Percentiles rank a stretch among this genome's conserved stretches.
These are phyloP conservation scores for Epichloe sibirici DNA, from an alignment of 2,329 filamentous ascomycete species.

Conservation along the genomic window DNA sequence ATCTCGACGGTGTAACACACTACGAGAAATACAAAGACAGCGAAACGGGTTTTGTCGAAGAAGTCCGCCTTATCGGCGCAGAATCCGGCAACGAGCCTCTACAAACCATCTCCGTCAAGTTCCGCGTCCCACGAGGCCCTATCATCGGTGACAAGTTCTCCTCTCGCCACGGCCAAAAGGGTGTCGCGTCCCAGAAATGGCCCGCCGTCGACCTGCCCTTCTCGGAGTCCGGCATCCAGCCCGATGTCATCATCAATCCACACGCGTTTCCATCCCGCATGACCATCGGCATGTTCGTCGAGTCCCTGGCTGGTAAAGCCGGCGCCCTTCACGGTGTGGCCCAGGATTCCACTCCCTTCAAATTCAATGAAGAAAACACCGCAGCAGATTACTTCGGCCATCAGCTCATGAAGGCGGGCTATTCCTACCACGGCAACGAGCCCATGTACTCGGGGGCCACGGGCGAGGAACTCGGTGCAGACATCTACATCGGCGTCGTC, in stretches of 20 bases:
- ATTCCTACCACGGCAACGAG: conserved; percentile 97
- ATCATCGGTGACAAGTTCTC: conserved; percentile 99
- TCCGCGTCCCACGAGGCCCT: conserved; percentile 78
- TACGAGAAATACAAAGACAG: conserved; percentile 91
- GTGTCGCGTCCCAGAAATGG: conserved; percentile 94
- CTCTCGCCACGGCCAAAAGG: conserved; percentile 95
- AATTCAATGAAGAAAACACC: conserved; percentile 84
- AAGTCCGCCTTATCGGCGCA: conserved; percentile 79
- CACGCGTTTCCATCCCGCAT: conserved; percentile 99
- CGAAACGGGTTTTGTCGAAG: conserved; percentile 81
- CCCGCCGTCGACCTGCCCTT: conserved; percentile 91
- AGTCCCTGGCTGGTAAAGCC: conserved; percentile 90
- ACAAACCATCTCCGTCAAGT: conserved; percentile 84
- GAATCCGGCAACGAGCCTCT: conserved; percentile 73
- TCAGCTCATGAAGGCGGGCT: conserved; percentile 87
- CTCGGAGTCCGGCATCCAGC: conserved; percentile 89
- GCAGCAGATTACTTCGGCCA: conserved; percentile 92
- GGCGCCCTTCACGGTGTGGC: conserved; percentile 91
- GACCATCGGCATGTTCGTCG: conserved; percentile 99
- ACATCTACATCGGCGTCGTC: conserved; percentile 93
- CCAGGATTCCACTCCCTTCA: conserved; percentile 91
- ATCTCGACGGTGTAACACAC: conserved; percentile 74
- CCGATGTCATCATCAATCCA: conserved; percentile 97
- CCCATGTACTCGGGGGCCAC: conserved; percentile 98
- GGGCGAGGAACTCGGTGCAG: conserved; percentile 81